Evolutionary conservation across 208 protist species (phyloP), one percentile per base, ranked within the genome.

Genomic region (Crithidia fasciculata): DNA sequence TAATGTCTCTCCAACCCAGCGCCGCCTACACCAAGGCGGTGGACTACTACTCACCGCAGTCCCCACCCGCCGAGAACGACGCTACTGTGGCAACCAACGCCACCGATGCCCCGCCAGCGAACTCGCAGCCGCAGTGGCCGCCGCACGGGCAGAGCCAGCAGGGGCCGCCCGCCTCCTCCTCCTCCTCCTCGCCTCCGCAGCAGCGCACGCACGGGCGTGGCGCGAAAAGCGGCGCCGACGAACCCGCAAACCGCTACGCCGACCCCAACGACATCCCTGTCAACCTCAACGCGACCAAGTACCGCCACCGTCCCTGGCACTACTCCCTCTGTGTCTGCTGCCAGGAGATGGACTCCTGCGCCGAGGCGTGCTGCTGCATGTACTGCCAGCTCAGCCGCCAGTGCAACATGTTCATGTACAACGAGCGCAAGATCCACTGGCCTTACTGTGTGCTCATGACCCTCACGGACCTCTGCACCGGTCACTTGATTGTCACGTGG

Each of bases 351-450:
- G 71, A 83, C 71, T 83, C 82, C 5, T 87, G 78, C 52, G 40
- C 56, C 12, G 82, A 87, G 76, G 37, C 82, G 6, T 84, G 70
- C 10, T 78, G 62, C 45, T 87, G 82, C 74, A 45, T 69, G 8
- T 66, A 57, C n/a, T 87, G 77, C 67, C 84, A 86, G 73, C 58
- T 81, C 45, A 81, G 74, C 47, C 69, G 82, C 12, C 82, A 87
- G 69, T 81, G 74, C 66, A 87, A 87, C 60, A 84, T 87, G 78
- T 39, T 87, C 2, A 37, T 61, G 49, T 36, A 54, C 45, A 69
- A 62, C 57, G 41, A 36, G 44, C 59, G 18, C 0, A 10, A 77
- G 54, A 84, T 84, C 18, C 52, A 72, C 58, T 68, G 62, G 49
- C 69, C 75, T 13, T 80, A 69, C 59, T 84, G 73, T 40, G 5